These are phyloP conservation scores for Cardiospermum halicacabum DNA, from an alignment of 345 rosid genomes.

Conservation along the genomic window DNA sequence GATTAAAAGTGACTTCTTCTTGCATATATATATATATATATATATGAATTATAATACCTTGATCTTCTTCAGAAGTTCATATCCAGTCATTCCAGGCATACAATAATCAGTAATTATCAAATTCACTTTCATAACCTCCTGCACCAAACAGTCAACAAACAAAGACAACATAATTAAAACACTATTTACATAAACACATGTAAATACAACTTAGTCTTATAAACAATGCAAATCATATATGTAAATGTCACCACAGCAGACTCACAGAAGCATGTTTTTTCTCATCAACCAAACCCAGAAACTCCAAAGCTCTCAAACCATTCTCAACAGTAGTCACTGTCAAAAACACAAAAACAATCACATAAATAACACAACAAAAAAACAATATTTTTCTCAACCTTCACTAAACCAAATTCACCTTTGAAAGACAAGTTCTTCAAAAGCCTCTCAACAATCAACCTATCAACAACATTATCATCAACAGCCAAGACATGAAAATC, in stretches of 20 bases:
- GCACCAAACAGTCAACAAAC: too few species aligned
- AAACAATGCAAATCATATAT: not conserved
- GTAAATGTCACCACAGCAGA: too few species aligned
- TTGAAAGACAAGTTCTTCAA: conserved; percentile 68
- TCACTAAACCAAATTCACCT: too few species aligned
- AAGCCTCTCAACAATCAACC: conserved; percentile 59
- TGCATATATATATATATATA: too few species aligned
- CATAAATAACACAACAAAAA: too few species aligned
- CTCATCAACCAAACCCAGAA: conserved; percentile 51
- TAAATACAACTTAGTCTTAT: not conserved
- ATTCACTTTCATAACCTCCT: conserved; percentile 58
- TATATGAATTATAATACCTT: conserved; percentile 55
- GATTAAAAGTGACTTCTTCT: too few species aligned
- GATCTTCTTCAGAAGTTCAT: conserved; percentile 71
- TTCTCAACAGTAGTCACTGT: conserved; percentile 81
- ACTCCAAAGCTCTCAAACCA: conserved; percentile 69
- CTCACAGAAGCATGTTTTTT: conserved; percentile 24
- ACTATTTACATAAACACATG: not conserved
- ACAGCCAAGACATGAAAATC: conserved; percentile 78
- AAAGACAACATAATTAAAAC: not conserved
- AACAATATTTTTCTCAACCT: too few species aligned
- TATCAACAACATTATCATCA: conserved; percentile 71
- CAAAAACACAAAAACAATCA: too few species aligned
- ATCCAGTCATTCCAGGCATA: conserved; percentile 95
- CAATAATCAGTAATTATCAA: conserved; percentile 84